These are phyloP conservation scores for Crithidia brevicula DNA, from an alignment of 208 protist genomes.

Conservation along the genomic window DNA sequence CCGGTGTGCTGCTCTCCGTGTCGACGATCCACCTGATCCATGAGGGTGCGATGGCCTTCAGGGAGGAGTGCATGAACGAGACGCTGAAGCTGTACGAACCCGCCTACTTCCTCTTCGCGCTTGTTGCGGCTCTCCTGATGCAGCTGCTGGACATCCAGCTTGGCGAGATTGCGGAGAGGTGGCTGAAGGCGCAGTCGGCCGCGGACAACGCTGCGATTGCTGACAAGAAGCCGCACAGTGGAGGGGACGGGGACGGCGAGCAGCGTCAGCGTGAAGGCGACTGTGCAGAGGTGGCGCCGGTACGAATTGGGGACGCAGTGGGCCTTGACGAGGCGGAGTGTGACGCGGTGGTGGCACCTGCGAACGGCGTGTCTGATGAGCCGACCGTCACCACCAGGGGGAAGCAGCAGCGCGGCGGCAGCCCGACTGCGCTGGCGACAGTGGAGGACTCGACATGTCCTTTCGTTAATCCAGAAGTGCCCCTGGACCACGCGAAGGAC, in stretches of 20 bases:
- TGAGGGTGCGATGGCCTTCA: slow-evolving; percentile 37
- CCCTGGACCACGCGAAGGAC: background rate
- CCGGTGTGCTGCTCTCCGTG: slow-evolving; percentile 67
- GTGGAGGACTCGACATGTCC: background rate
- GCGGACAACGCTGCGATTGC: background rate
- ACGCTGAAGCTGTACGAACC: slow-evolving; percentile 44
- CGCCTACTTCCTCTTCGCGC: slow-evolving; percentile 57
- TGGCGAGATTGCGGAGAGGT: slow-evolving; percentile 42
- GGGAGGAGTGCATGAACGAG: slow-evolving; percentile 43
- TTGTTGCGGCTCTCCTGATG: slow-evolving; percentile 61
- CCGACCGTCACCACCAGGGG: background rate
- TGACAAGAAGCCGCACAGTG: background rate
- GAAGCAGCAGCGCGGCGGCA: background rate
- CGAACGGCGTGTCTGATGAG: background rate
- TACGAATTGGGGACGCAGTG: background rate
- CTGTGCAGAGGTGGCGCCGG: background rate
- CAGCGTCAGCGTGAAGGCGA: background rate
- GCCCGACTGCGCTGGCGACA: background rate
- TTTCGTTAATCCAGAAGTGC: background rate
- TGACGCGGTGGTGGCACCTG: background rate
- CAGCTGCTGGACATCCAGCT: slow-evolving; percentile 57
- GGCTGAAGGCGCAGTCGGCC: slow-evolving; percentile 20
- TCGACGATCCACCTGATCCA: slow-evolving; percentile 65
- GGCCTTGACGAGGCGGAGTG: background rate
- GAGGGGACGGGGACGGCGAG: background rate